phyloP scores from a whole-genome alignment of 495 filamentous ascomycete genomes.

The Penicillium arizonense region DNA sequence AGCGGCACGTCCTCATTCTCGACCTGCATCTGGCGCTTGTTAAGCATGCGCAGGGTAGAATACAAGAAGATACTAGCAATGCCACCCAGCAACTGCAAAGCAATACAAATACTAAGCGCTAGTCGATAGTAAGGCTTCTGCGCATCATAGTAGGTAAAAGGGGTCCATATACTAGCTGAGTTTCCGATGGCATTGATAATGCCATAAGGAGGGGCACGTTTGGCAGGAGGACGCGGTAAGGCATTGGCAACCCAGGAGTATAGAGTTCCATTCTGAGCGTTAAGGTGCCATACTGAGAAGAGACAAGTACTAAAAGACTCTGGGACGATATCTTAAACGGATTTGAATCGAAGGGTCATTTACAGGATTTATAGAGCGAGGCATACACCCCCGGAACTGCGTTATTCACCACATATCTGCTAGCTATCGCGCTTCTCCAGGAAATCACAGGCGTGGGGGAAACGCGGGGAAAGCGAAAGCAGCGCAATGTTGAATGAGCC shows the following conservation, averaged over 20 bases:
- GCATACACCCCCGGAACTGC: too few species aligned
- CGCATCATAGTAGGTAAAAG: slow-evolving; percentile 41
- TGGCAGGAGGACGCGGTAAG: slow-evolving; percentile 49
- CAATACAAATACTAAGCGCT: slow-evolving; percentile 46
- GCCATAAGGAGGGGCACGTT: slow-evolving; percentile 48
- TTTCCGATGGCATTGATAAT: slow-evolving; percentile 51
- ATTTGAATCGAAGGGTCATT: too few species aligned
- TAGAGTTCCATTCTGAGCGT: slow-evolving; percentile 45
- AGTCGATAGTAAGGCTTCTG: slow-evolving; percentile 36
- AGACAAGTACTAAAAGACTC: too few species aligned
- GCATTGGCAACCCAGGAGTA: slow-evolving; percentile 51
- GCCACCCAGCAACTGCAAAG: slow-evolving; percentile 25
- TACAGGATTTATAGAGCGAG: too few species aligned
- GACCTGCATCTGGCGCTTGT: slow-evolving; percentile 44
- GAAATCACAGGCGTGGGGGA: too few species aligned
- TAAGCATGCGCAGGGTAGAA: slow-evolving; percentile 40
- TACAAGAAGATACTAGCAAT: slow-evolving; percentile 32
- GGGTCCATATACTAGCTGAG: slow-evolving; percentile 49
- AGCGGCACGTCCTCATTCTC: slow-evolving; percentile 42
- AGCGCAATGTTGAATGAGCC: too few species aligned
- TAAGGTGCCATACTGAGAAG: too few species aligned
- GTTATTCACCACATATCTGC: too few species aligned
- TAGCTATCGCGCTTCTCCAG: too few species aligned
- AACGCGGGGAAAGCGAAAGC: too few species aligned
- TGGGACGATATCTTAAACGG: too few species aligned